Percentiles rank a stretch among this genome's conserved stretches.
phyloP scores from a whole-genome alignment of 2,329 filamentous ascomycete genomes.

The Onygenales sp. region DNA sequence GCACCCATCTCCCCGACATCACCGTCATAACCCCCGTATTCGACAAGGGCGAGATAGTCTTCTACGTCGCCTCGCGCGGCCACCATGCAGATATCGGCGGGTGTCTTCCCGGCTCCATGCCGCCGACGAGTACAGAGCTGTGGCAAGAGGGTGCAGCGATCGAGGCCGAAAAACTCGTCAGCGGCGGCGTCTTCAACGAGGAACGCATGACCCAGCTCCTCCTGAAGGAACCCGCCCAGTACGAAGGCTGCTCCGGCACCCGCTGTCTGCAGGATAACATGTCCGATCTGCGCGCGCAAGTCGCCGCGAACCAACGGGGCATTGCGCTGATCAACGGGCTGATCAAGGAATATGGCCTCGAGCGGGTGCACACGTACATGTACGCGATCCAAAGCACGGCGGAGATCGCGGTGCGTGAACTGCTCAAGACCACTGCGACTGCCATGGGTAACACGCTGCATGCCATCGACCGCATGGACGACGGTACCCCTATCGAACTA shows the following conservation, averaged over 20 bases:
- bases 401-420: slow-evolving; percentile 61
- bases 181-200: slow-evolving; percentile 69
- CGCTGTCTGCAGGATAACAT: slow-evolving; percentile 73
- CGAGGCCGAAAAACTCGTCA: slow-evolving; percentile 54
- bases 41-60: slow-evolving; percentile 57
- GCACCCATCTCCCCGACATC: slow-evolving; percentile 70
- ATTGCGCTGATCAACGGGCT: slow-evolving; percentile 66
- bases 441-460: slow-evolving; percentile 61
- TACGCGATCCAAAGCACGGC: slow-evolving; percentile 71
- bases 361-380: slow-evolving; percentile 78
- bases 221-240: slow-evolving; percentile 62
- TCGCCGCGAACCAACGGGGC: slow-evolving; percentile 78
- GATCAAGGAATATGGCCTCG: slow-evolving; percentile 68
- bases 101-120: slow-evolving; percentile 75
- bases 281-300: slow-evolving; percentile 77
- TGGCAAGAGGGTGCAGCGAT: slow-evolving; percentile 41
- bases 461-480: slow-evolving; percentile 78
- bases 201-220: slow-evolving; percentile 62
- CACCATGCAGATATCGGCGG: slow-evolving; percentile 82
- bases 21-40: slow-evolving; percentile 73
- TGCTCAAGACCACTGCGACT: slow-evolving; percentile 62
- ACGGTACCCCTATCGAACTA: slow-evolving; percentile 67
- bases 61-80: slow-evolving; percentile 71
- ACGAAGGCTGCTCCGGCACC: slow-evolving; percentile 68
- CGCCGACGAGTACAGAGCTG: slow-evolving; percentile 43